Conservation (phyloP, 306 rosid genomes). For the Boehmeria nivea region DNA sequence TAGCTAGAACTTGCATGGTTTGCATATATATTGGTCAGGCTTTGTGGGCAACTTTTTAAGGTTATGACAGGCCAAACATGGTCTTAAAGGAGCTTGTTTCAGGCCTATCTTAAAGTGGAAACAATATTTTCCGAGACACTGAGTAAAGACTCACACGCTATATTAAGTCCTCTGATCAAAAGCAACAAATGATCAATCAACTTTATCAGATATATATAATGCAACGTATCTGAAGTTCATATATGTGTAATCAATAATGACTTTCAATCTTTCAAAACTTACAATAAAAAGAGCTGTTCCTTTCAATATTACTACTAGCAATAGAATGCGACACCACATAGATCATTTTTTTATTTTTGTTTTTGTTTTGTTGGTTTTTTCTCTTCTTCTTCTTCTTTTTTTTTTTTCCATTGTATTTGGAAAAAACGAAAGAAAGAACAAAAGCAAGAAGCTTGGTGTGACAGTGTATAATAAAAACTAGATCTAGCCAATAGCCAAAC, state of each 20-base stretch:
- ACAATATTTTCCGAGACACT: conserved; percentile 7
- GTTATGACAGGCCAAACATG: conserved; percentile 9
- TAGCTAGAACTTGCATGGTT: background rate
- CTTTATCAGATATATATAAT: conserved; percentile 13
- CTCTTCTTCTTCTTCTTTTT: too few species aligned
- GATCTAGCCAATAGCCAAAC: background rate
- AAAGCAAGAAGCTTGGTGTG: background rate
- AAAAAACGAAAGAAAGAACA: background rate
- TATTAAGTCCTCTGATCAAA: background rate
- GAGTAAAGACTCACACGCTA: background rate
- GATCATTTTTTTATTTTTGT: background rate
- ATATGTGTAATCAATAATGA: background rate
- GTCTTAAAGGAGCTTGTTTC: conserved; percentile 12
- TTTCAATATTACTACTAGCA: background rate
- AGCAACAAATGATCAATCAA: background rate
- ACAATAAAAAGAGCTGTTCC: background rate
- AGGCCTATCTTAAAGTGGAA: conserved; percentile 6
- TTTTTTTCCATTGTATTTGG: too few species aligned
- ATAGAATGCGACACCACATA: conserved; percentile 1
- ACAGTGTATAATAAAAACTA: background rate
- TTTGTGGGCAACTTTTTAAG: conserved; percentile 8
- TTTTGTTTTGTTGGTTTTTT: background rate
- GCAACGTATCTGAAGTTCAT: background rate
- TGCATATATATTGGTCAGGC: background rate
- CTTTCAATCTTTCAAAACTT: background rate